phyloP scores from a whole-genome alignment of 2,329 filamentous ascomycete genomes.

The Diaporthe sp. region DNA sequence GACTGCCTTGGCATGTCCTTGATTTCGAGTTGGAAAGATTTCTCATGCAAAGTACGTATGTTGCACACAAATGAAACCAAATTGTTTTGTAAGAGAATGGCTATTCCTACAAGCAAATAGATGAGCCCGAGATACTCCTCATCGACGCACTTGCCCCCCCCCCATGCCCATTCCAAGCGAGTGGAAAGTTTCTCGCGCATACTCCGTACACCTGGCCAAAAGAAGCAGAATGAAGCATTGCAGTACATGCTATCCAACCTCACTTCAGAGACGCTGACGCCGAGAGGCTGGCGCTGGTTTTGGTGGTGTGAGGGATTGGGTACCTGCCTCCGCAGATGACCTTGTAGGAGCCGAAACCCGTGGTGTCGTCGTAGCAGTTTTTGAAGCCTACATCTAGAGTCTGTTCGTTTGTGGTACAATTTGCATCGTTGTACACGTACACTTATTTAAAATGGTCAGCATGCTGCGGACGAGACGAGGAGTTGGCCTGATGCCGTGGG shows the following conservation, averaged over 20 bases:
- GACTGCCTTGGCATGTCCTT: background rate
- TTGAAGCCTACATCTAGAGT: background rate
- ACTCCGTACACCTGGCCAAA: background rate
- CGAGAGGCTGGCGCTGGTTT: too few relatives aligned
- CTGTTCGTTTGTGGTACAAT: background rate
- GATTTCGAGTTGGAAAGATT: background rate
- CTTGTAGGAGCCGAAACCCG: constrained; percentile 29
- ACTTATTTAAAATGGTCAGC: constrained; percentile 10
- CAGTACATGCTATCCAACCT: background rate
- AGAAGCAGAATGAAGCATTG: background rate
- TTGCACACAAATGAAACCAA: background rate
- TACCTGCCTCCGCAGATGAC: constrained; percentile 10
- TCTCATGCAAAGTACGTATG: background rate
- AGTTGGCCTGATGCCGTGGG: background rate
- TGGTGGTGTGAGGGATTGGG: background rate
- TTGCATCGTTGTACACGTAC: constrained; percentile 14
- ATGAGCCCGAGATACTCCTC: background rate
- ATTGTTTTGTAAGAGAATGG: background rate
- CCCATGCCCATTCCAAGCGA: background rate
- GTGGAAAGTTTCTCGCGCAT: background rate
- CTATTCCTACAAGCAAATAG: background rate
- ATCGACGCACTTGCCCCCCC: too few relatives aligned
- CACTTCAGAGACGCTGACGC: background rate
- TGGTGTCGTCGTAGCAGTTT: constrained; percentile 13
- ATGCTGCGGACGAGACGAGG: background rate